phyloP scores from a whole-genome alignment of 257 asterid species.

The Solanum phureja region DNA sequence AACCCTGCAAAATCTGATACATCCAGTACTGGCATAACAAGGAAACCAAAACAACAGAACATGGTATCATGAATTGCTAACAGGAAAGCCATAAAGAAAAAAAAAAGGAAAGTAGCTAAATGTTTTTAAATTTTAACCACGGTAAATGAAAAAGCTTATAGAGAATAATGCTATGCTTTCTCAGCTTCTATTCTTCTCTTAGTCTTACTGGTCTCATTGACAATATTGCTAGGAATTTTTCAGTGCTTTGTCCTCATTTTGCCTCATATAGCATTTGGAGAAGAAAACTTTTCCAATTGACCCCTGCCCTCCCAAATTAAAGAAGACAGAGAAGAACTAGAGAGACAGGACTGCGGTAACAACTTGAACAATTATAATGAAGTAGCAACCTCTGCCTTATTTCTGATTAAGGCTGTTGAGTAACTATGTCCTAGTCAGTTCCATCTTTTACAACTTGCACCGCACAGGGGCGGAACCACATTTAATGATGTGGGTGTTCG shows the following conservation, averaged over 20 bases:
- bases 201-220: background rate
- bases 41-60: background rate
- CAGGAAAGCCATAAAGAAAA: background rate
- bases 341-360: background rate
- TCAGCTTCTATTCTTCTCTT: background rate
- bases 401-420: background rate
- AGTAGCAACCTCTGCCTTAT: background rate
- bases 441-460: background rate
- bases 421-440: background rate
- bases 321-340: background rate
- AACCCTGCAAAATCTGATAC: background rate
- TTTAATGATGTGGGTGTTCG: background rate
- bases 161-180: background rate
- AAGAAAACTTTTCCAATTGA: background rate
- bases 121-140: background rate
- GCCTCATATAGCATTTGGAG: background rate
- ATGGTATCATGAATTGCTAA: background rate
- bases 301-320: background rate
- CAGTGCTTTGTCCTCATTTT: background rate
- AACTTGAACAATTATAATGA: background rate
- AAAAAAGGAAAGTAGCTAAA: background rate
- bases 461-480: background rate
- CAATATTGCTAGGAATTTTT: background rate
- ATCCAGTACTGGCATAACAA: background rate
- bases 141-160: background rate